These are phyloP conservation scores for Ziziphus jujuba DNA, from an alignment of 306 rosid genomes.

Conservation along the genomic window DNA sequence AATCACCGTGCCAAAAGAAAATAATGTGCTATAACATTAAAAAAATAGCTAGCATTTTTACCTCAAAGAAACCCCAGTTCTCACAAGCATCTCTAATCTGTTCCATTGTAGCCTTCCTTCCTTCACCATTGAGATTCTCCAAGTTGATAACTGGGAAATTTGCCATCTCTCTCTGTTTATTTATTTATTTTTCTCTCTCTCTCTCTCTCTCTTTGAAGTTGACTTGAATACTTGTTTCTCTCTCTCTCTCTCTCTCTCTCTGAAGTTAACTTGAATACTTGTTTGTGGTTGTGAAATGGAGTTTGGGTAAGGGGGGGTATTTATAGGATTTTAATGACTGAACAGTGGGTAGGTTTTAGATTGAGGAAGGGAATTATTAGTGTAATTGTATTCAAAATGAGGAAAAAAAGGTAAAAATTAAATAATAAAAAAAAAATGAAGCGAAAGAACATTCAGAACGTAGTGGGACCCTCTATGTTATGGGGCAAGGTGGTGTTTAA, in stretches of 20 bases:
- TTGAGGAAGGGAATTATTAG: neutral
- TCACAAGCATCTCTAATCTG: conserved; percentile 88
- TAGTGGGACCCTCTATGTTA: neutral
- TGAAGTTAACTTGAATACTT: conserved; percentile 23
- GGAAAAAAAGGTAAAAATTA: neutral
- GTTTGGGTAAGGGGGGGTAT: conserved; percentile 21
- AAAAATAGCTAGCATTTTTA: conserved; percentile 14
- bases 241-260: conserved; percentile 20
- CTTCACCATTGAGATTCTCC: conserved; percentile 68
- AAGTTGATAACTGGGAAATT: conserved; percentile 76
- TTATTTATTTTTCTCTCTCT: neutral
- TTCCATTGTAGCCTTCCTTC: conserved; percentile 51
- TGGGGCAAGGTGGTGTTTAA: too few relatives aligned
- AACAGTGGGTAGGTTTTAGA: neutral
- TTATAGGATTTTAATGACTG: conserved; percentile 35
- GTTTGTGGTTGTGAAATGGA: conserved; percentile 1
- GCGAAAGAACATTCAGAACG: neutral
- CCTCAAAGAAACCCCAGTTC: conserved; percentile 99
- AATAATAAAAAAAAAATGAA: too few relatives aligned
- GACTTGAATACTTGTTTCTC: conserved; percentile 5
- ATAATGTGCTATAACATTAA: neutral
- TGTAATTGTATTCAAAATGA: neutral
- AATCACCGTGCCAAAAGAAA: neutral
- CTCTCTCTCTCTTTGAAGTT: conserved; percentile 28
- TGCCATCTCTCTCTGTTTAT: conserved; percentile 40